Evolutionary conservation across 495 filamentous ascomycete genomes (phyloP), one percentile per base, ranked within the genome.

Genomic region (Daldinia grandis): DNA sequence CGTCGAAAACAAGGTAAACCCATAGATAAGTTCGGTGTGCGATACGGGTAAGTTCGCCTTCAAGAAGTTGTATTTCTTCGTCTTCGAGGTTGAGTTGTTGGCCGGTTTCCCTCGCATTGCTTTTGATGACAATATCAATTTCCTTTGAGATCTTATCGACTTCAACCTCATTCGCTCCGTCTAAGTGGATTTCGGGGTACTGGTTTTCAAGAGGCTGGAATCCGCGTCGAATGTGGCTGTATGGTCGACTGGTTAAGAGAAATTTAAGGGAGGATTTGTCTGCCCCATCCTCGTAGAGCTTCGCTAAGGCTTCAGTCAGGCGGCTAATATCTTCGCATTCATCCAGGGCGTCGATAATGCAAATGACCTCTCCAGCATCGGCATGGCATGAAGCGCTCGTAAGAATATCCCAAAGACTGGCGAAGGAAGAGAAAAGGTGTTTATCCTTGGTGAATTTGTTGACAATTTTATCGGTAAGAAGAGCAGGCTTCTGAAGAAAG

Each of bases 241-340:
- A 85, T 0, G 83, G 86, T 1, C 86, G 82, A 69, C 84, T 83
- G 0, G 85, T 87, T 2, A 85, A 47, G 21, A 87, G 74, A 57
- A 86, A 82, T 62, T 85, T 86, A 9, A 86, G 33, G 27, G 76
- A 66, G 5, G 42, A 28, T n/a, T 35, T 4, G 19, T 4, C 51
- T 1, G 57, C 65, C 35, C 28, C 31, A 4, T 53, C 58, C 14
- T 8, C 25, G 54, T 73, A 64, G 31, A 77, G 55, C 5, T 66
- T 24, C 8, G 53, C 50, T 37, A 79, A 21, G 19, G 54, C 61
- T 54, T 35, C 7, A 19, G 72, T 49, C 9, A 76, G 58, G 33
- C 59, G 24, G 56, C 15, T 15, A 60, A 51, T 51, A 3, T 12
- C 15, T 10, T 69, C 56, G 63, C 78, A 82, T 72, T 81, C 80